Base-by-base conservation (phyloP, 306 rosid genomes). In the Alnus glutinosa region DNA sequence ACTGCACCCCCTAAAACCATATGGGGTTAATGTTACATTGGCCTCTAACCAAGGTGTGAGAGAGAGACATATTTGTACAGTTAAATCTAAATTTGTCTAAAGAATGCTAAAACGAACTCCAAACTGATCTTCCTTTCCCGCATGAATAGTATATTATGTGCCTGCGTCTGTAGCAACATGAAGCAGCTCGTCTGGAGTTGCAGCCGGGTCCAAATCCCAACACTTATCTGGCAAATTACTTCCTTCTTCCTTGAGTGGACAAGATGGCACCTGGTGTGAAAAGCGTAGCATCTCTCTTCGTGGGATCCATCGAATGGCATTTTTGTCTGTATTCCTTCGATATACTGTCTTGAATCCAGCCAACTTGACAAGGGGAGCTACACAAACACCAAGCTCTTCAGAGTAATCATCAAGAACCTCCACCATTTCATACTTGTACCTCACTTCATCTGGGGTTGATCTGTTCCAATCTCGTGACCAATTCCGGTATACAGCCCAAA, bases 201-300 rank as follows among this genome's bases (percentile, higher is more conserved):
- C 99, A 48, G 99, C 99, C 0, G 98, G 98, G 79, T 93, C 99
- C 7, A 93, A 94, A 79, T 96, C 99, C 98, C 98, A 96, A 76
- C 96, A 91, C 76, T 85, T 86, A 52, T 84, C 97, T 3, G 97
- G 92, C 79, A 96, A 81, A 82, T 88, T 78, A 71, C 72, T 59
- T 46, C 85, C 85, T 73, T 88, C 93, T 81, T 87, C 89, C 55
- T 85, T 83, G 34, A 96, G 90, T 79, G 85, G 82, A 92, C 93
- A 91, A 23, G 98, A 88, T 2, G 99, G 99, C 55, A 96, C 99
- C 89, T 89, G 99, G 81, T 96, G 99, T 0, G 99, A 96, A 87
- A 96, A 93, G 63, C 98, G 88, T 34, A 92, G 36, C 99, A 96
- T 96, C 84, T 96, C 98, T 82, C 85, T 80, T 84, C 92, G 87